Conservation (phyloP, 2,329 filamentous ascomycete genomes). For the Penicillium sumatraense region DNA sequence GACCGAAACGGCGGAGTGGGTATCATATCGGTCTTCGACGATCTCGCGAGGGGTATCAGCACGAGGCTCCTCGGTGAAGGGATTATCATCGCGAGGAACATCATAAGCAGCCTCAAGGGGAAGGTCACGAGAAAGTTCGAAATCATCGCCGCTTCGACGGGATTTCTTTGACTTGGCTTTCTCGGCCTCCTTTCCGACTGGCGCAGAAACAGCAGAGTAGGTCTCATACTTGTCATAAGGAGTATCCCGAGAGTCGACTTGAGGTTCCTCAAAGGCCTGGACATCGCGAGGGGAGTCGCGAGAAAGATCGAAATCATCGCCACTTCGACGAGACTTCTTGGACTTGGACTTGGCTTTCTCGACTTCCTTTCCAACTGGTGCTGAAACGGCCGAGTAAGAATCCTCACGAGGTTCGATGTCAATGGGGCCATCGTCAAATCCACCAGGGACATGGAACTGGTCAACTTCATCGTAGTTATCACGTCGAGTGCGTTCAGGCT, state of each 20-base stretch:
- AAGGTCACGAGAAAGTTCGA: constrained; percentile 24
- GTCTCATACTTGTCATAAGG: constrained; percentile 15
- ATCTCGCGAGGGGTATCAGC: background rate
- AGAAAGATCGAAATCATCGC: constrained; percentile 24
- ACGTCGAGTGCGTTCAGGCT: constrained; percentile 17
- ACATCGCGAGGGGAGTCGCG: constrained; percentile 25
- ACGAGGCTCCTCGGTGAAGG: background rate
- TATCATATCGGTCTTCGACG: background rate
- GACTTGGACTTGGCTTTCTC: constrained; percentile 14
- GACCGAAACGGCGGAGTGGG: background rate
- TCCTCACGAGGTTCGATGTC: constrained; percentile 12
- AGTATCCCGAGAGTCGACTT: constrained; percentile 10
- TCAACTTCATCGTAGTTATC: constrained; percentile 27
- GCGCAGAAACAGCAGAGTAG: constrained; percentile 22
- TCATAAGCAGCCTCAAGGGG: constrained; percentile 23
- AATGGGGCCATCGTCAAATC: constrained; percentile 27
- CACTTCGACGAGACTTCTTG: constrained; percentile 26
- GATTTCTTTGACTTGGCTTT: constrained; percentile 22
- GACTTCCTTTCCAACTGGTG: constrained; percentile 8
- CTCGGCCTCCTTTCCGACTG: constrained; percentile 2
- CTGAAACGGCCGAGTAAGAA: constrained; percentile 20
- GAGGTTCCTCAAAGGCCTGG: background rate
- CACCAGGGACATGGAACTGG: constrained; percentile 39
- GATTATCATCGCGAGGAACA: constrained; percentile 20
- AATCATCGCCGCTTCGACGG: constrained; percentile 26